Base-by-base conservation (phyloP, 164 flowering plant genomes). In the Magnolia kwangsiensis region DNA sequence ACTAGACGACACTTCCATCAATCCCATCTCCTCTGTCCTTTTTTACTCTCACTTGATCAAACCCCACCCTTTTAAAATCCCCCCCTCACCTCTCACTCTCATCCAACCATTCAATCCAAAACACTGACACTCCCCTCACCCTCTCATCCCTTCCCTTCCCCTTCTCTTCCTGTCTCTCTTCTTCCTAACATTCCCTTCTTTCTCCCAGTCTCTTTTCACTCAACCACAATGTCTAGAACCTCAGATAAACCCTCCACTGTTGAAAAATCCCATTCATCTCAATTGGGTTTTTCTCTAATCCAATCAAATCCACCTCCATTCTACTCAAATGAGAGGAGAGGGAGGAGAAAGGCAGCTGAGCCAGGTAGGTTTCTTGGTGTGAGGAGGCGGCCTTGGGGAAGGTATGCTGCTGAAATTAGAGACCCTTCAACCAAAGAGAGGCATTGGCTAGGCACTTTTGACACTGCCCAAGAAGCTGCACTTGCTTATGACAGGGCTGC, bases 401-500 rank as follows among this genome's bases (percentile, higher is more conserved):
- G 99, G 61, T 95, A 95, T 75, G 99, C 98, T 7, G 99, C 97
- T 2, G 98, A 95, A 74, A 95, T 95, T 8, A 85, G 99, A 77
- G 97, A 95, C 85, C 97, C 98, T 6, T 85, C 92, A 19, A 95
- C 99, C 13, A 95, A 95, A 69, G 98, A 92, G 75, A 88, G 99
- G 74, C 98, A 93, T 71, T 95, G 98, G 99, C 91, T 95, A 50
- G 99, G 99, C 6, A 95, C 99, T 0, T 95, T 95, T 81, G 97
- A 95, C 82, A 92, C 97, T 76, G 99, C 98, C 3, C 97, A 92
- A 73, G 98, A 95, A 85, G 99, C 99, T 7, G 99, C 98, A 65
- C 86, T 95, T 59, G 99, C 98, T 81, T 95, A 95, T 87, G 99
- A 93, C 74, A 91, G 92, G 55, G 99, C 99, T 78, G 97, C 99